Percentiles rank a stretch among this genome's conserved stretches.
phyloP scores from a whole-genome alignment of 805 yeast species.

The Dipodascopsis uninucleata region DNA sequence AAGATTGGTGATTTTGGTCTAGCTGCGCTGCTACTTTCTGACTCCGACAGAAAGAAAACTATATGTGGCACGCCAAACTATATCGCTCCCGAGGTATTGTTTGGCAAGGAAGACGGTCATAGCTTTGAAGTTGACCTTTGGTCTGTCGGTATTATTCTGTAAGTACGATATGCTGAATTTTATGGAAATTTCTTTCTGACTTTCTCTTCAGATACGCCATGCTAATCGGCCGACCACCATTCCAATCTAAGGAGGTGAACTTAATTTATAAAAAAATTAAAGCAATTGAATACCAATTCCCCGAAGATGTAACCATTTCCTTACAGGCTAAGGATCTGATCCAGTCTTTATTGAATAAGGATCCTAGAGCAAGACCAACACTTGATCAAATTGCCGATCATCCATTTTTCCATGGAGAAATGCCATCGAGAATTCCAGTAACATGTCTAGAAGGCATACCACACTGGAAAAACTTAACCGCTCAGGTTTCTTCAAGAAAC shows the following conservation, averaged over 20 bases:
- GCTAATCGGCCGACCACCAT: constrained; percentile 92
- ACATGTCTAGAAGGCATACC: constrained; percentile 64
- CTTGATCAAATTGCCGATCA: constrained; percentile 74
- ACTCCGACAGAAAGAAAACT: constrained; percentile 76
- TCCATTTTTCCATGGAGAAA: constrained; percentile 82
- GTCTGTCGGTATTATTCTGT: constrained; percentile 97
- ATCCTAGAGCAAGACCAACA: constrained; percentile 77
- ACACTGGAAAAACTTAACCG: constrained; percentile 41
- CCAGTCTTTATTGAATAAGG: constrained; percentile 64
- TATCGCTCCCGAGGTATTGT: constrained; percentile 95
- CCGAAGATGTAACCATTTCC: constrained; percentile 60
- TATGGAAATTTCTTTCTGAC: background rate
- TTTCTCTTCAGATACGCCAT: constrained; percentile 51
- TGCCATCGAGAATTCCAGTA: constrained; percentile 67
- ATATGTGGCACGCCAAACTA: constrained; percentile 99
- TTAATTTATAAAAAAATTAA: constrained; percentile 74
- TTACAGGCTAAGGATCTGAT: constrained; percentile 71
- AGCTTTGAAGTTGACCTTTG: constrained; percentile 93
- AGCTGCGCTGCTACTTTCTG: constrained; percentile 83
- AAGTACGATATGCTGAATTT: background rate
- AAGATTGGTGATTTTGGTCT: constrained; percentile 97
- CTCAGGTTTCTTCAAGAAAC: constrained; percentile 19
- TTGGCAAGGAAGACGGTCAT: constrained; percentile 81
- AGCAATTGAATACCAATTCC: constrained; percentile 73
- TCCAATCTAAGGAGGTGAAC: constrained; percentile 92